phyloP scores from a whole-genome alignment of 192 early-diverging fungal genomes.

The Coemansia sp. region DNA sequence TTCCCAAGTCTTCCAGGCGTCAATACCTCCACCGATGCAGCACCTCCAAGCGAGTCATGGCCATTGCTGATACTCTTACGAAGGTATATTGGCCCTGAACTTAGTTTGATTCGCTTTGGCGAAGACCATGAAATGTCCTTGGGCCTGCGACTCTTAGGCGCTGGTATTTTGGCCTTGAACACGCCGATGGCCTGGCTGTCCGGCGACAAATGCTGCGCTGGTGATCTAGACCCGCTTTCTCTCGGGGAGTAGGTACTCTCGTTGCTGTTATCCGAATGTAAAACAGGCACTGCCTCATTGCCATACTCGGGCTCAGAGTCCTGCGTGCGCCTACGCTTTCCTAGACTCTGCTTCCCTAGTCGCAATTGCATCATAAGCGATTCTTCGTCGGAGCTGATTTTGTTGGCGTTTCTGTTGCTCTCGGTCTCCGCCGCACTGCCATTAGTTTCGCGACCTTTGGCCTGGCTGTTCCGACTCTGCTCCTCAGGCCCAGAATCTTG shows the following conservation, averaged over 20 bases:
- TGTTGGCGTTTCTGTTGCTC: background rate
- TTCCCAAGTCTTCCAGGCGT: background rate
- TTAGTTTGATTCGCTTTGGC: conserved; percentile 45
- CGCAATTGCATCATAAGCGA: background rate
- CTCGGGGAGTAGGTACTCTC: background rate
- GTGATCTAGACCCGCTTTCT: background rate
- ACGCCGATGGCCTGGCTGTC: background rate
- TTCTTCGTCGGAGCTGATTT: background rate
- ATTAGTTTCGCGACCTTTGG: background rate
- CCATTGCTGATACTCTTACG: background rate
- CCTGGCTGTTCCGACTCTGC: background rate
- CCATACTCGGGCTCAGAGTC: conserved; percentile 23
- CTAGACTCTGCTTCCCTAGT: conserved; percentile 7
- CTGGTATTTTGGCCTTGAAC: background rate
- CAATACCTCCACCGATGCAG: background rate
- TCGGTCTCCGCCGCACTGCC: too few relatives aligned
- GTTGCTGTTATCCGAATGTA: background rate
- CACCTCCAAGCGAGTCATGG: background rate
- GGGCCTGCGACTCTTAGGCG: background rate
- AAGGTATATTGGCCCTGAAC: background rate
- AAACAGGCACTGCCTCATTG: conserved; percentile 24
- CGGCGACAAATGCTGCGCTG: background rate
- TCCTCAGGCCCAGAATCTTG: background rate
- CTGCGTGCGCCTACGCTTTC: conserved; percentile 47
- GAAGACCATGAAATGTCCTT: conserved; percentile 21